Conservation (phyloP, 2,329 filamentous ascomycete species). For the Pseudocercospora cruenta region DNA sequence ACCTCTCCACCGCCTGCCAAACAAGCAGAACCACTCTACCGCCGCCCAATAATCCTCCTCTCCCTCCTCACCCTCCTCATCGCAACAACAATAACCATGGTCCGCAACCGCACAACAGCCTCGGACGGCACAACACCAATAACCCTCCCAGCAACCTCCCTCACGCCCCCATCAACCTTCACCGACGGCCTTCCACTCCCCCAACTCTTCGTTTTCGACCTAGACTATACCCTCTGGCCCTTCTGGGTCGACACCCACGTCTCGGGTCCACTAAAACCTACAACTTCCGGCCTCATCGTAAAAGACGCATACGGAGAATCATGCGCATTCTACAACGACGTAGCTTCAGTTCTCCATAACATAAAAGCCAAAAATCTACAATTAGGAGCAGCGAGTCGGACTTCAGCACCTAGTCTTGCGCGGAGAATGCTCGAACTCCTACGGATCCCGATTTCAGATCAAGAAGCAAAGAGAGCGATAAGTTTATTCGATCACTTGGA, state of each 20-base stretch:
- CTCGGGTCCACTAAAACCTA: constrained; percentile 67
- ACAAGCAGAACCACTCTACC: neutral
- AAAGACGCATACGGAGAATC: constrained; percentile 55
- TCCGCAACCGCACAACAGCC: constrained; percentile 17
- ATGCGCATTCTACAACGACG: constrained; percentile 53
- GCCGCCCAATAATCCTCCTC: constrained; percentile 8
- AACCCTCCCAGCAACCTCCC: constrained; percentile 41
- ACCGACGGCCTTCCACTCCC: constrained; percentile 73
- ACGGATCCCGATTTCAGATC: too few species aligned
- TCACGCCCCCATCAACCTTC: constrained; percentile 58
- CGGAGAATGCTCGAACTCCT: constrained; percentile 78
- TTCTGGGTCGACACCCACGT: constrained; percentile 98
- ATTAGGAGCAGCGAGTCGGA: constrained; percentile 79
- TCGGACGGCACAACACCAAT: constrained; percentile 31
- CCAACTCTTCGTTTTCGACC: constrained; percentile 85
- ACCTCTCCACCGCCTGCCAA: neutral
- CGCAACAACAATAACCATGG: constrained; percentile 24
- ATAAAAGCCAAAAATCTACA: constrained; percentile 58
- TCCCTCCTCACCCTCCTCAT: constrained; percentile 15
- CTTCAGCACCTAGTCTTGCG: constrained; percentile 76
- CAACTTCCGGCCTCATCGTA: constrained; percentile 49
- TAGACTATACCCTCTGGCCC: constrained; percentile 98
- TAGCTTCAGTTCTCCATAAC: constrained; percentile 57
- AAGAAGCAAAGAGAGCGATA: constrained; percentile 41
- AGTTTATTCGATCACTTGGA: constrained; percentile 52